phyloP scores from a whole-genome alignment of 495 filamentous ascomycete genomes.

The Lepidopterella palustris region DNA sequence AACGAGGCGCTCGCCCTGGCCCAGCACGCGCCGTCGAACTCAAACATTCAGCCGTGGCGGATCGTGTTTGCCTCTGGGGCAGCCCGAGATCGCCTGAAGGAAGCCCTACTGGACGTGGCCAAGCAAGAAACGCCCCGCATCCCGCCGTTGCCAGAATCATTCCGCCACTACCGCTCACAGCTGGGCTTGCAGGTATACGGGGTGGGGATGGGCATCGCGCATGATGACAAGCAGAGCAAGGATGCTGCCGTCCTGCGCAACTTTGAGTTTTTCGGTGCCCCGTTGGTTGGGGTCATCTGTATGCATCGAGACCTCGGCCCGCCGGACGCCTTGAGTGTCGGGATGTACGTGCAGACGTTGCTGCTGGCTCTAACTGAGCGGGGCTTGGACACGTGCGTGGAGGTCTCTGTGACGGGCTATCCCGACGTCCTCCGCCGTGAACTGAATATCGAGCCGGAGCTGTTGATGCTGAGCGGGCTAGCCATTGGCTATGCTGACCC shows the following conservation, averaged over 20 bases:
- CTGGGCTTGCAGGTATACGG: slow-evolving; percentile 21
- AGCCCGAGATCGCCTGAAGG: background rate
- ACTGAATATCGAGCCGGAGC: slow-evolving; percentile 12
- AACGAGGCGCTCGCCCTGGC: slow-evolving; percentile 15
- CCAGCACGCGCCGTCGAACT: slow-evolving; percentile 17
- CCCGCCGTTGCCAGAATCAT: slow-evolving; percentile 6
- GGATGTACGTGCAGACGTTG: slow-evolving; percentile 22
- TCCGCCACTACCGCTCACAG: slow-evolving; percentile 11
- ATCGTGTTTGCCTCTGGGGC: slow-evolving; percentile 8
- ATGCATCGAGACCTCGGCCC: slow-evolving; percentile 8
- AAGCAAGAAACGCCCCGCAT: background rate
- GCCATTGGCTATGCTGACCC: slow-evolving; percentile 15
- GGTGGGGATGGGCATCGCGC: slow-evolving; percentile 19
- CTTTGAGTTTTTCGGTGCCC: slow-evolving; percentile 28
- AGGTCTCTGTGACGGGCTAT: slow-evolving; percentile 17
- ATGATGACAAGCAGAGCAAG: slow-evolving; percentile 5
- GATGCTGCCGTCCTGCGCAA: slow-evolving; percentile 19
- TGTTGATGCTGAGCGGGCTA: slow-evolving; percentile 16
- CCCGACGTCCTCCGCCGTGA: slow-evolving; percentile 7
- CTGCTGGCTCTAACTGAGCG: slow-evolving; percentile 16
- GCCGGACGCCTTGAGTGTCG: slow-evolving; percentile 10
- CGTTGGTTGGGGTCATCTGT: slow-evolving; percentile 15
- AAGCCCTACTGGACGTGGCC: background rate
- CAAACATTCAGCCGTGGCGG: slow-evolving; percentile 27
- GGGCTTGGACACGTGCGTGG: slow-evolving; percentile 19